Conservation (phyloP, 192 early-diverging fungal genomes). For the Umbelopsis isabellina region DNA sequence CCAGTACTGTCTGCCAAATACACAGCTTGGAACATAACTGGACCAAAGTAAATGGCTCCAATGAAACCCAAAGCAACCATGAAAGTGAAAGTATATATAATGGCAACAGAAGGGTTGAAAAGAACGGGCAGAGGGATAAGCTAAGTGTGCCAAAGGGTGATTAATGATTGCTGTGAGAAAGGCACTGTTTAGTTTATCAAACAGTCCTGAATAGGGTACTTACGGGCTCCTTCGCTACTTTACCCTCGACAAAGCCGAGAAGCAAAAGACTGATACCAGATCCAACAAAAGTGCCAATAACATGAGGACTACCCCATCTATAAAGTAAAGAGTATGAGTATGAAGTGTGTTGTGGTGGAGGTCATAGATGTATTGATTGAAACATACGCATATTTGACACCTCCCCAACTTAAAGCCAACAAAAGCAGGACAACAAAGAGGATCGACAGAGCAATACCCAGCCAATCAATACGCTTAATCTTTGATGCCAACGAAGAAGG, state of each 20-base stretch:
- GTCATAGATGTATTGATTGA: neutral
- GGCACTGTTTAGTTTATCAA: neutral
- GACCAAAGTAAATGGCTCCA: conserved; percentile 64
- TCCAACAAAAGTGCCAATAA: conserved; percentile 60
- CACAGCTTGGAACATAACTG: conserved; percentile 67
- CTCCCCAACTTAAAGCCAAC: conserved; percentile 67
- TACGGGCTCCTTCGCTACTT: conserved; percentile 60
- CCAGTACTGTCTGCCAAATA: conserved; percentile 54
- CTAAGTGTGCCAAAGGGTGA: conserved; percentile 14
- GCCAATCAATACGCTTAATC: conserved; percentile 62
- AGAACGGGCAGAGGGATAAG: conserved; percentile 32
- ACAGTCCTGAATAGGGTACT: conserved; percentile 2
- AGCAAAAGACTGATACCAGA: conserved; percentile 37
- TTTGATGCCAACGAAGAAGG: conserved; percentile 51
- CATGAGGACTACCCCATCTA: conserved; percentile 56
- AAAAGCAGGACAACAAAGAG: conserved; percentile 55
- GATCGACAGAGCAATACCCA: conserved; percentile 58
- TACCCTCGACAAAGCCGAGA: conserved; percentile 56
- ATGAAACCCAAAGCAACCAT: conserved; percentile 63
- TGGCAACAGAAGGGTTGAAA: conserved; percentile 49
- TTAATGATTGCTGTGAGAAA: neutral
- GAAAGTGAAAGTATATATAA: conserved; percentile 59
- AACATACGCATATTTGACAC: conserved; percentile 49
- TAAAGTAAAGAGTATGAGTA: neutral
- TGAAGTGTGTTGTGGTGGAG: neutral